Base-by-base conservation (phyloP, 2,329 filamentous ascomycete genomes). In the Furcasterigmium furcatum region DNA sequence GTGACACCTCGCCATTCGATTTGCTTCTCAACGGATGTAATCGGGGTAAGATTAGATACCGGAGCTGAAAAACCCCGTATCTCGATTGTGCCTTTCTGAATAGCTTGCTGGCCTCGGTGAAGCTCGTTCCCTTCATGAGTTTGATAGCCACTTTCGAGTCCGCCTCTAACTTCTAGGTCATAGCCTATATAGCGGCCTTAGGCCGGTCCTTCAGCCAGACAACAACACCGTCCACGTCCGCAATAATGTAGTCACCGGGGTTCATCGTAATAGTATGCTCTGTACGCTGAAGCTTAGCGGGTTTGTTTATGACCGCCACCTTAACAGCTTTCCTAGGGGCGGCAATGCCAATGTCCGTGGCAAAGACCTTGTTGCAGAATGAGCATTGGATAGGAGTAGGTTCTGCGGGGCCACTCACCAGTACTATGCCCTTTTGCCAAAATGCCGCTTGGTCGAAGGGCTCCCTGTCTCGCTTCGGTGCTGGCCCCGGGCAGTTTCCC, bases 141-240 rank as follows among this genome's bases (percentile, higher is more conserved):
- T 53, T 70, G 10, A 54, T 59, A 2, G 68, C 68, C 62, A 73
- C 66, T 52, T 67, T 61, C 19, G 61, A 58, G 46, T 74, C 71
- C 2, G 70, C 71, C 41, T 63, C 64, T 19, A 69, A 64, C 7
- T 27, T 7, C 24, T 27, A 7, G 24, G 24, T 12, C 24, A 27
- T 27, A 12, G 12, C 7, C 24, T 63, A 65, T 22, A 74, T 46
- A 4, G 63, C 70, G 52, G 63, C 43, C 49, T 65, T 65, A 0
- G 67, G 69, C 45, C 71, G 50, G 13, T 60, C 62, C 35, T 47
- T 59, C 1, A 71, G 71, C 32, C 73, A 55, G 9, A 70, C 61
- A 2, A 74, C 70, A 1, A 73, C 70, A 9, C 71, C 71, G 47
- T 74, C 72, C n/a, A 69, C 35, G 36, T 74, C 71, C 0, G 58